These are phyloP conservation scores for Cydonia oblonga DNA, from an alignment of 331 rosid genomes.

Conservation along the genomic window DNA sequence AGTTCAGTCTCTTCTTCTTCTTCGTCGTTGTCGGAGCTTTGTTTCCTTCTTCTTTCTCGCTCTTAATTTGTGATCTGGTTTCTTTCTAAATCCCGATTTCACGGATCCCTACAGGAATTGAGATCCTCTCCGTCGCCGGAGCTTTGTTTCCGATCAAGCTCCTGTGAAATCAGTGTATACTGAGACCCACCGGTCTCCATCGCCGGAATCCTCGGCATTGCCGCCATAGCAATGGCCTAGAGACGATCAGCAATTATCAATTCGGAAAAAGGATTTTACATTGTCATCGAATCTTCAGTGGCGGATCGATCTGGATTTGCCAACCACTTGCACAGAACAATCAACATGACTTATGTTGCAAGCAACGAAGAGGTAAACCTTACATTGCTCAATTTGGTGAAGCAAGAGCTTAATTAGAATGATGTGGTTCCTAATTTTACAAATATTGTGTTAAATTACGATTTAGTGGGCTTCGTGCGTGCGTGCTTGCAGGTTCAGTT, in stretches of 20 bases:
- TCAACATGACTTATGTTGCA: slow-evolving; percentile 8
- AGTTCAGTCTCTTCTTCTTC: not conserved
- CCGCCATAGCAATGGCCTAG: too few species aligned
- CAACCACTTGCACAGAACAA: not conserved
- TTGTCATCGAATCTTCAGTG: too few species aligned
- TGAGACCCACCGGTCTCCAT: not conserved
- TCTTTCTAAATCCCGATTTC: not conserved
- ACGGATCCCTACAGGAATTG: not conserved
- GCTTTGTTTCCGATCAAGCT: not conserved
- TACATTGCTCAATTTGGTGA: not conserved
- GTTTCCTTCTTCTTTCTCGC: not conserved
- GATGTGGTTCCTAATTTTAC: not conserved
- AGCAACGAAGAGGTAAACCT: slow-evolving; percentile 6
- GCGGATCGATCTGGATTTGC: not conserved
- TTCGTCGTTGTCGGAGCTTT: not conserved
- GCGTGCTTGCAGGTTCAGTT: slow-evolving; percentile 7
- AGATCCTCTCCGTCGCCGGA: not conserved
- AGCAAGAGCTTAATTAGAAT: not conserved
- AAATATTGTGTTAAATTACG: not conserved
- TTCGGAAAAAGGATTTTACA: too few species aligned
- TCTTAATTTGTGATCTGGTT: not conserved
- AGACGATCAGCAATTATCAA: too few species aligned
- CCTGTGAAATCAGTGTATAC: not conserved
- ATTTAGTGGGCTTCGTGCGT: too few species aligned
- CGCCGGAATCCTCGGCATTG: not conserved